phyloP scores from a whole-genome alignment of 208 protist species.

The Jaenimonas drosophilae region DNA sequence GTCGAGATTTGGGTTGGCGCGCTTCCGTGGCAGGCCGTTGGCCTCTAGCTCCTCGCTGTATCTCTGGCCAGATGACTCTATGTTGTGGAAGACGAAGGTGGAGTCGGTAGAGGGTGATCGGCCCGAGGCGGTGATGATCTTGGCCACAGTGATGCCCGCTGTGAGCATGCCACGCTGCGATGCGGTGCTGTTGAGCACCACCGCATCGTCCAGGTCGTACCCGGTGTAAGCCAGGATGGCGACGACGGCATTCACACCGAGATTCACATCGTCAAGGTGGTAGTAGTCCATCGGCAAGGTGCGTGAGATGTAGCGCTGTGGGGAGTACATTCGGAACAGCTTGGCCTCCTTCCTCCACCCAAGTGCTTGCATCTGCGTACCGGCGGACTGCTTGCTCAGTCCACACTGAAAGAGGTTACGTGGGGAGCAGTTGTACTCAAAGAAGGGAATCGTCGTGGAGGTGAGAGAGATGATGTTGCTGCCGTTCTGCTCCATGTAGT shows the following conservation, averaged over 20 bases:
- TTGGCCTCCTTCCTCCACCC: conserved; percentile 97
- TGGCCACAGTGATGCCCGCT: conserved; percentile 92
- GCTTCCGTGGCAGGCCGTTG: conserved; percentile 63
- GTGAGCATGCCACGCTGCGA: conserved; percentile 97
- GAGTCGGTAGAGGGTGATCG: conserved; percentile 32
- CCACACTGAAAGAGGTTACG: conserved; percentile 99
- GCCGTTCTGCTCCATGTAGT: conserved; percentile 94
- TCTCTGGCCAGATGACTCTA: conserved; percentile 52
- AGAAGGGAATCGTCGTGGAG: conserved; percentile 98
- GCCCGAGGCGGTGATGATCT: conserved; percentile 57
- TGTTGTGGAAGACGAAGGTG: conserved; percentile 82
- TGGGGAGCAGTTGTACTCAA: conserved; percentile 99
- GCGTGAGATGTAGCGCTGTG: conserved; percentile 96
- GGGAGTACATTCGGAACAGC: conserved; percentile 94
- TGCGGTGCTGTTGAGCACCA: conserved; percentile 98
- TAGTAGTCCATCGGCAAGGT: conserved; percentile 91
- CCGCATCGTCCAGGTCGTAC: conserved; percentile 99
- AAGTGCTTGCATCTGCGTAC: conserved; percentile 91
- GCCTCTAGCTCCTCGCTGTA: conserved; percentile 52
- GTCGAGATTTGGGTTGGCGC: conserved; percentile 28
- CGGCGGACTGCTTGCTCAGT: conserved; percentile 99
- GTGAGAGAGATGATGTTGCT: conserved; percentile 96
- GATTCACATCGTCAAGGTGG: conserved; percentile 95
- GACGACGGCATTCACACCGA: conserved; percentile 98
- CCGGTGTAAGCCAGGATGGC: conserved; percentile 99